A percentile compares a stretch with the other conserved stretches of the same genome.
These are phyloP conservation scores for Dichotomopilus funicola DNA, from an alignment of 2,329 filamentous ascomycete genomes.

Conservation along the genomic window DNA sequence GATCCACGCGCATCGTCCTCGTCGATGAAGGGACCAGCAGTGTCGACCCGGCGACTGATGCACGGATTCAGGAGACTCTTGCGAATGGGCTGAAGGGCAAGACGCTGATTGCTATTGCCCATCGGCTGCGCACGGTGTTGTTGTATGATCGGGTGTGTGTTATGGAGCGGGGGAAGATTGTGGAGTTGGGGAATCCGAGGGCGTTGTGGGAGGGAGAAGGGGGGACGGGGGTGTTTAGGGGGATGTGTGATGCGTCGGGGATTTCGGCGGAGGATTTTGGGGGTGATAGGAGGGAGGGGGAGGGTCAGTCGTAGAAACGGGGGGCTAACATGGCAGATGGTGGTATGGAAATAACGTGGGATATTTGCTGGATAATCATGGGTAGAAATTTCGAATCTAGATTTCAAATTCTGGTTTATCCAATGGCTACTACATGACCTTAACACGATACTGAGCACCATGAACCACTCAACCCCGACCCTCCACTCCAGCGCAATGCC, in stretches of 20 bases:
- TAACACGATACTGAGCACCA: too few relatives aligned
- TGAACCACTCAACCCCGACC: too few relatives aligned
- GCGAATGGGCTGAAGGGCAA: slow-evolving; percentile 75
- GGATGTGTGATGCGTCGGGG: slow-evolving; percentile 84
- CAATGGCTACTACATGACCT: too few relatives aligned
- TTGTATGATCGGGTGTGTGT: slow-evolving; percentile 94
- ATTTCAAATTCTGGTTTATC: too few relatives aligned
- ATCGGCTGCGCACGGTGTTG: slow-evolving; percentile 85
- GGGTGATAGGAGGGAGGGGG: slow-evolving; percentile 34
- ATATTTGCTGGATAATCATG: too few relatives aligned
- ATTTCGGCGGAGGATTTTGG: slow-evolving; percentile 56
- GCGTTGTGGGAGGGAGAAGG: slow-evolving; percentile 60
- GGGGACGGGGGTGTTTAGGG: slow-evolving; percentile 63
- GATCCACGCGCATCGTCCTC: slow-evolving; percentile 83
- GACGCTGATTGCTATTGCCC: slow-evolving; percentile 87
- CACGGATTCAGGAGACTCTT: slow-evolving; percentile 89
- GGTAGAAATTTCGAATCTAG: too few relatives aligned
- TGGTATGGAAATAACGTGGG: too few relatives aligned
- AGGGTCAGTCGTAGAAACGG: not conserved
- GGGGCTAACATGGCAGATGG: too few relatives aligned
- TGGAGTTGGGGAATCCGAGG: slow-evolving; percentile 74
- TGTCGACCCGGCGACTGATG: slow-evolving; percentile 94
- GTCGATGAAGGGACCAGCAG: slow-evolving; percentile 93
- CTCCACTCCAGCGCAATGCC: too few relatives aligned
- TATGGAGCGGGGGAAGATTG: slow-evolving; percentile 85